Conservation (phyloP, 805 yeast species). For the Candida cerambycidarum region DNA sequence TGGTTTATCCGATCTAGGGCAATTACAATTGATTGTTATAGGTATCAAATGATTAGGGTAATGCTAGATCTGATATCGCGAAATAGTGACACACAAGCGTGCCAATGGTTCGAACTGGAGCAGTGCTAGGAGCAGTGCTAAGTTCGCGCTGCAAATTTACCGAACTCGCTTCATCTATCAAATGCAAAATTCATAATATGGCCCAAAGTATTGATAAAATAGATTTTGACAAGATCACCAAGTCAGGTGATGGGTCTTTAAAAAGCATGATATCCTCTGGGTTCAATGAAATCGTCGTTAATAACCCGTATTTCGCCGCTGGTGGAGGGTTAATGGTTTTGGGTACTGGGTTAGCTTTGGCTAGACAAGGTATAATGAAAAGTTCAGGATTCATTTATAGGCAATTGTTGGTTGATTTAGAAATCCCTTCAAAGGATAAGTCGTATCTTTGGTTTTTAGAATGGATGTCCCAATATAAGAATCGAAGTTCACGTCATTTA, state of each 20-base stretch:
- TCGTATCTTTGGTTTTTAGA: conserved; percentile 93
- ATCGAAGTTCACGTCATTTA: conserved; percentile 75
- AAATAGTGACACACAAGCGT: too few species aligned
- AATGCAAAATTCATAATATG: conserved; percentile 1
- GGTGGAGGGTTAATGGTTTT: conserved; percentile 97
- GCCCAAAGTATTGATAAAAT: conserved; percentile 14
- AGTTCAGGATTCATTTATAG: conserved; percentile 71
- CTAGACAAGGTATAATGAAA: conserved; percentile 65
- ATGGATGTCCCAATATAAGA: conserved; percentile 88
- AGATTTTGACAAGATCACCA: conserved; percentile 37
- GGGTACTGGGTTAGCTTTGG: conserved; percentile 84
- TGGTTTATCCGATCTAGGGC: too few species aligned
- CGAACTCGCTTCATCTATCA: too few species aligned
- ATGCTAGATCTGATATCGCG: too few species aligned
- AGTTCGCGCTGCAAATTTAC: too few species aligned
- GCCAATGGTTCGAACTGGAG: too few species aligned
- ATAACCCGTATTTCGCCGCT: conserved; percentile 96
- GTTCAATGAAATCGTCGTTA: conserved; percentile 54
- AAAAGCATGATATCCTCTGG: conserved; percentile 31
- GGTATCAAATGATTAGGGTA: too few species aligned
- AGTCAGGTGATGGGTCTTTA: conserved; percentile 38
- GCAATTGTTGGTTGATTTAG: conserved; percentile 85
- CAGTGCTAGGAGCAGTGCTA: too few species aligned
- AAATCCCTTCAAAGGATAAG: conserved; percentile 89
- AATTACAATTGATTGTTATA: neutral